Evolutionary conservation across 768 basidiomycete species (phyloP).

Genomic region (Lactarius quietus): DNA sequence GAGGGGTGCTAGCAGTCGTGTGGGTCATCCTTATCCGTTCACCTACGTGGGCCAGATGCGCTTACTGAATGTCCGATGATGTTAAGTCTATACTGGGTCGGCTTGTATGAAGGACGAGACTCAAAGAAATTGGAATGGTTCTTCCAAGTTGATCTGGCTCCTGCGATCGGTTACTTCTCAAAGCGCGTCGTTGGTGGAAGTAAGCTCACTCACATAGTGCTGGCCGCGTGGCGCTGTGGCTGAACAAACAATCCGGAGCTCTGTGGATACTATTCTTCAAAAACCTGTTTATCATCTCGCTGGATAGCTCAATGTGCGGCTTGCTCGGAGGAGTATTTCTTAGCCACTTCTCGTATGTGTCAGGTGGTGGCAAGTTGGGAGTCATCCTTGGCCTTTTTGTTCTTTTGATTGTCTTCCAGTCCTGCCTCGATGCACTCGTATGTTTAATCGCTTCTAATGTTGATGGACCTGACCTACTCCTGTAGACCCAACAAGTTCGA

Average conservation of each 20-base stretch:
- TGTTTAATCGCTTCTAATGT: neutral
- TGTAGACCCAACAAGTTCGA: constrained; percentile 2
- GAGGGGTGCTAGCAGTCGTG: neutral
- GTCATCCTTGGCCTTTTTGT: neutral
- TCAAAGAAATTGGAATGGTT: constrained; percentile 11
- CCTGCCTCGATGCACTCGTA: neutral
- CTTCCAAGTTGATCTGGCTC: constrained; percentile 2
- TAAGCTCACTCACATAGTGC: no score
- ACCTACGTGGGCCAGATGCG: no score
- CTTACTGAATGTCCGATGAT: neutral
- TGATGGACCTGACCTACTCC: neutral
- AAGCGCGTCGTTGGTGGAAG: constrained; percentile 7
- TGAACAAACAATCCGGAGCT: neutral
- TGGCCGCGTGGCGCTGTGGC: neutral
- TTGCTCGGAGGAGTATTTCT: neutral
- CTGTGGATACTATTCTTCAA: neutral
- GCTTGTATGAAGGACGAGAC: constrained; percentile 1
- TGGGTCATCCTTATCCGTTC: neutral
- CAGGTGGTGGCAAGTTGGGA: neutral
- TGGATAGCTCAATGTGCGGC: neutral
- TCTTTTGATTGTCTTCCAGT: no score
- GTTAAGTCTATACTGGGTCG: constrained; percentile 9
- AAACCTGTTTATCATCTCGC: neutral
- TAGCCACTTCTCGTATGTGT: neutral
- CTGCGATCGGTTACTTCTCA: neutral